Evolutionary conservation across 2,329 filamentous ascomycete genomes (phyloP).

Genomic region (Sporothrix brasiliensis): DNA sequence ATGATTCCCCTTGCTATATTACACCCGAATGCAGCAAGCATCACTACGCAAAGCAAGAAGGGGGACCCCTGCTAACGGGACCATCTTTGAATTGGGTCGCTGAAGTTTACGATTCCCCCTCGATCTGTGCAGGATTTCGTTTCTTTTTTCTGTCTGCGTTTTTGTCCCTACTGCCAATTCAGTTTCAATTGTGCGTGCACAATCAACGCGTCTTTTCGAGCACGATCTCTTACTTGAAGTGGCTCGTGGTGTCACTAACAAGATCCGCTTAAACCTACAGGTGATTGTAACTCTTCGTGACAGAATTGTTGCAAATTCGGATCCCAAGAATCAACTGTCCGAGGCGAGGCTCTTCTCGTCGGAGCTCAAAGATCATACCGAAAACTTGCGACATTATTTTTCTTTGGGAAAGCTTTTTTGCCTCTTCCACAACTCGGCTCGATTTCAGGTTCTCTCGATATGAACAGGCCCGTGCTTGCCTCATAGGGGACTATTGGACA

Average conservation of each 20-base stretch:
- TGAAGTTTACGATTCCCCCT: background rate
- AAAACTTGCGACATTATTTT: background rate
- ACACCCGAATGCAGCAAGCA: slow-evolving; percentile 10
- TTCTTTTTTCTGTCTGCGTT: background rate
- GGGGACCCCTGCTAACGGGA: slow-evolving; percentile 30
- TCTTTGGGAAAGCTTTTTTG: background rate
- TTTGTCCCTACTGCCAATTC: background rate
- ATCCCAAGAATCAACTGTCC: slow-evolving; percentile 12
- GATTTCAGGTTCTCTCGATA: slow-evolving; percentile 25
- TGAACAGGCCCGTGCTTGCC: slow-evolving; percentile 28
- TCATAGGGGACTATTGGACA: slow-evolving; percentile 27
- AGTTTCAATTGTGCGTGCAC: slow-evolving; percentile 24
- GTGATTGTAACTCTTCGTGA: background rate
- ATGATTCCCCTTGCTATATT: slow-evolving; percentile 18
- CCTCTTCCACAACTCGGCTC: background rate
- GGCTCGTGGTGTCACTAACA: slow-evolving; percentile 24
- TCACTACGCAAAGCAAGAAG: background rate
- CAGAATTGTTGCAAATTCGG: background rate
- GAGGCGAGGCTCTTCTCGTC: background rate
- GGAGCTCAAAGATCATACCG: background rate
- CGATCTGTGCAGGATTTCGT: background rate
- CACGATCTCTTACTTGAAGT: background rate
- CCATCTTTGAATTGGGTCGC: background rate
- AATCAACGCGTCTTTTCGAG: background rate
- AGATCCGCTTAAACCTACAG: slow-evolving; percentile 1